A percentile compares a stretch with the other conserved stretches of the same genome.
Conservation (phyloP, 441 rosid species). For the Sinapis alba region DNA sequence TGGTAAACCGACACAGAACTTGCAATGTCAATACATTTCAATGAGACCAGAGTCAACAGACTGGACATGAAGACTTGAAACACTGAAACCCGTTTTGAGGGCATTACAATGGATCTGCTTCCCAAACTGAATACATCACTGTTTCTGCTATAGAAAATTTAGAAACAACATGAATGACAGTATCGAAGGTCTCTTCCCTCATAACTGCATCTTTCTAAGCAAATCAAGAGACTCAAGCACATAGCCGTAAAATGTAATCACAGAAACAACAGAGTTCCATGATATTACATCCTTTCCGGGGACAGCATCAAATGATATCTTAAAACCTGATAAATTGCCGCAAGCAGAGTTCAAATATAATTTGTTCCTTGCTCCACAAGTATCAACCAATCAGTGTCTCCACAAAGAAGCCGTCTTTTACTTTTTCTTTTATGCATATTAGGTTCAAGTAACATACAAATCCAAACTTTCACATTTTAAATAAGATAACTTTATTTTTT, state of each 20-base stretch:
- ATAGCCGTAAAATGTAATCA: conserved; percentile 40
- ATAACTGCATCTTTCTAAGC: conserved; percentile 66
- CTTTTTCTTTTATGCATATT: background rate
- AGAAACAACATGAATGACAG: conserved; percentile 62
- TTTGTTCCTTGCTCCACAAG: conserved; percentile 29
- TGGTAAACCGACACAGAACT: conserved; percentile 50
- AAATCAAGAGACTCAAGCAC: conserved; percentile 53
- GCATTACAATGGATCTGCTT: conserved; percentile 67
- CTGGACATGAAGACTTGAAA: conserved; percentile 50
- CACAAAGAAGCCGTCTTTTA: background rate
- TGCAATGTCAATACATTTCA: conserved; percentile 61
- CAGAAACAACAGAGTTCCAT: conserved; percentile 73
- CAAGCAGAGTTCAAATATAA: no score
- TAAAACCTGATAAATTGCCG: conserved; percentile 43
- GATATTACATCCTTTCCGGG: conserved; percentile 59
- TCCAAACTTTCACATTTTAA: conserved; percentile 3
- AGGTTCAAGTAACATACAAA: conserved; percentile 4
- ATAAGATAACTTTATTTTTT: no score
- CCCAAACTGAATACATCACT: conserved; percentile 51
- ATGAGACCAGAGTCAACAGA: conserved; percentile 73
- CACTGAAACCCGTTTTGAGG: conserved; percentile 54
- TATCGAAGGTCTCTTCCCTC: conserved; percentile 64
- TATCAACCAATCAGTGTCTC: background rate
- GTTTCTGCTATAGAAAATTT: conserved; percentile 55
- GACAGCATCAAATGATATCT: conserved; percentile 52